A percentile compares a stretch with the other conserved stretches of the same genome.
Evolutionary conservation across 805 yeast species (phyloP).

Genomic region (Cyberlindnera misumaiensis): DNA sequence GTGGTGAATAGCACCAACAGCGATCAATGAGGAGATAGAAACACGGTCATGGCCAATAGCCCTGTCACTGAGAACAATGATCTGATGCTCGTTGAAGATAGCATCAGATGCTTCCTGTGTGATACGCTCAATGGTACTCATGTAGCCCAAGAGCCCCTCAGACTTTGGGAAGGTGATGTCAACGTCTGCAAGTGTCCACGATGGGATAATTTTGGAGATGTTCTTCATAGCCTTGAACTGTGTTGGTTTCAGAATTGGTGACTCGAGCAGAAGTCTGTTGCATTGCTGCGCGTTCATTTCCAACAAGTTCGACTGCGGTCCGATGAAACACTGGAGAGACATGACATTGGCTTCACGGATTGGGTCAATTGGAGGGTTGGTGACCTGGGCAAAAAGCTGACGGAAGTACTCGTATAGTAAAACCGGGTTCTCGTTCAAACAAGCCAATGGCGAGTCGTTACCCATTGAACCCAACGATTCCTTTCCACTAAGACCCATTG

Average conservation of each 20-base stretch:
- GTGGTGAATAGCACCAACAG: slow-evolving; percentile 97
- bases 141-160: slow-evolving; percentile 84
- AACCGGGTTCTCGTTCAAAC: slow-evolving; percentile 88
- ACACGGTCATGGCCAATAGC: slow-evolving; percentile 53
- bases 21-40: slow-evolving; percentile 81
- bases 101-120: slow-evolving; percentile 85
- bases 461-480: slow-evolving; percentile 99
- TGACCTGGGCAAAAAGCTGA: slow-evolving; percentile 95
- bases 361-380: slow-evolving; percentile 98
- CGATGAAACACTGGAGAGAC: slow-evolving; percentile 95
- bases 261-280: slow-evolving; percentile 72
- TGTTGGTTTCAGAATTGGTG: slow-evolving; percentile 72
- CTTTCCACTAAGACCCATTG: slow-evolving; percentile 89
- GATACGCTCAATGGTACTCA: slow-evolving; percentile 75
- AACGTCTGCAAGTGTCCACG: slow-evolving; percentile 76
- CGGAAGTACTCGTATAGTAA: slow-evolving; percentile 89
- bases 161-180: slow-evolving; percentile 83
- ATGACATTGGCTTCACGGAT: slow-evolving; percentile 94
- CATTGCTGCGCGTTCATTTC: slow-evolving; percentile 93
- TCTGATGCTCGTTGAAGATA: slow-evolving; percentile 65
- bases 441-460: slow-evolving; percentile 92
- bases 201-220: slow-evolving; percentile 70
- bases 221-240: slow-evolving; percentile 72
- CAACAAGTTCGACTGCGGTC: slow-evolving; percentile 95
- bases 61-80: slow-evolving; percentile 73